Base-by-base conservation (phyloP, 495 filamentous ascomycete species). In the Xylaria flabelliformis region DNA sequence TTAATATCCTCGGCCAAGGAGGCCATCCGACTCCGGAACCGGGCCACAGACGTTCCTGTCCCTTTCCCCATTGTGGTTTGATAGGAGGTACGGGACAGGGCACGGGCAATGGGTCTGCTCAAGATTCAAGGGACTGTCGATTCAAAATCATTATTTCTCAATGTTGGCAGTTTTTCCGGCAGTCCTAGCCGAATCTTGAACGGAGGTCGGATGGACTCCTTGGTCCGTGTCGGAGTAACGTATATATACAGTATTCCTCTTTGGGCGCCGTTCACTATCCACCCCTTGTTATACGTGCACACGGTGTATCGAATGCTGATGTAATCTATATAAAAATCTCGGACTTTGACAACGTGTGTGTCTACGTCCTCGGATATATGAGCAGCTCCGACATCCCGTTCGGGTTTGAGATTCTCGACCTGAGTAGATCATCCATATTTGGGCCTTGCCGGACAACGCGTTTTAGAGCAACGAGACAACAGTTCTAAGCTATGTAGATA, bases 131-230 rank as follows among this genome's bases (percentile, higher is more conserved):
- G 24, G 13, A 17, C 12, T 56, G 1, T 39, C 39, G 10, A 34
- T 32, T 10, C 34, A 21, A 7, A 39, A 19, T 12, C 58, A 9
- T 17, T 32, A 32, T 36, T 36, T 19, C 55, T 59, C 55, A 32
- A 53, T 9, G 55, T 5, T 34, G 32, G 3, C 17, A 1, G 19
- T 6, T 10, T 13, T 13, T 17, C 26, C 24, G n/a, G 8, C 5
- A 61, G 10, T 10, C 34, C 13, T 21, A n/a, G 58, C 19, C 19
- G 8, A 61, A n/a, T 21, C 58, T 9, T 61, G 58, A 21, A 61
- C 58, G 58, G 58, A 34, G 8, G 58, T 61, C 58, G 58, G 58
- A 8, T 21, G 58, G 58, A 61, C 58, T 61, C 9, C 34, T 61
- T 21, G 58, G 8, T 19, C 58, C 58, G 58, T 56, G 53, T 39